These are phyloP conservation scores for Serendipita vermifera DNA, from an alignment of 768 basidiomycete genomes.

Conservation along the genomic window DNA sequence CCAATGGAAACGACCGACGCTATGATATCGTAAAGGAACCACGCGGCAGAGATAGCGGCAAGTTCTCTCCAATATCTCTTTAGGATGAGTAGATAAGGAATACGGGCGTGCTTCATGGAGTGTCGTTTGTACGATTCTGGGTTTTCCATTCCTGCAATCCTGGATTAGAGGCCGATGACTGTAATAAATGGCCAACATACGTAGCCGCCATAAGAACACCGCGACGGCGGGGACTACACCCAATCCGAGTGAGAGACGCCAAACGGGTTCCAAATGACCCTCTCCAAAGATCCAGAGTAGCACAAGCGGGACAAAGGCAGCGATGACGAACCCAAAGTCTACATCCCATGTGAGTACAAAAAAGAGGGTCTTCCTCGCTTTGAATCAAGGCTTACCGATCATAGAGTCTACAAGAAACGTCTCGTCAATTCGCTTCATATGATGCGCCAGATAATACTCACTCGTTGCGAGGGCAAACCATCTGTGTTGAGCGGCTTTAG, in stretches of 20 bases:
- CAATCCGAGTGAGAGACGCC: constrained; percentile 76
- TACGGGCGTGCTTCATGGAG: constrained; percentile 60
- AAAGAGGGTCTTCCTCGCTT: too few relatives aligned
- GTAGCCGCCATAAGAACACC: constrained; percentile 78
- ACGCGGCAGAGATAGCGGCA: constrained; percentile 59
- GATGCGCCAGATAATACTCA: constrained; percentile 25
- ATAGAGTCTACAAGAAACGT: constrained; percentile 45
- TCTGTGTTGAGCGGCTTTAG: constrained; percentile 66
- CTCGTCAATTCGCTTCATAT: too few relatives aligned
- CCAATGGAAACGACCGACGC: constrained; percentile 28
- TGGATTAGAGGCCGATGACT: too few relatives aligned
- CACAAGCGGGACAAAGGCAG: constrained; percentile 72
- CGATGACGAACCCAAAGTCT: constrained; percentile 66
- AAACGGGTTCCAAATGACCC: constrained; percentile 71
- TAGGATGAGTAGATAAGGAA: constrained; percentile 66
- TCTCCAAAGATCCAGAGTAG: constrained; percentile 80
- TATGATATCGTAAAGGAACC: constrained; percentile 82
- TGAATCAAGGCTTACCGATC: constrained; percentile 45
- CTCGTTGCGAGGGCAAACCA: constrained; percentile 87
- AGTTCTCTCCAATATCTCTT: constrained; percentile 71
- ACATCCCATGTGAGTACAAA: too few relatives aligned
- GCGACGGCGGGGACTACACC: constrained; percentile 67
- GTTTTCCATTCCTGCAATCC: not conserved
- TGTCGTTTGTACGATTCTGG: constrained; percentile 42
- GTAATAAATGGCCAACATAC: constrained; percentile 47